Percentiles rank a stretch among this genome's conserved stretches.
These are phyloP conservation scores for Xylaria curta DNA, from an alignment of 495 filamentous ascomycete genomes.

Conservation along the genomic window DNA sequence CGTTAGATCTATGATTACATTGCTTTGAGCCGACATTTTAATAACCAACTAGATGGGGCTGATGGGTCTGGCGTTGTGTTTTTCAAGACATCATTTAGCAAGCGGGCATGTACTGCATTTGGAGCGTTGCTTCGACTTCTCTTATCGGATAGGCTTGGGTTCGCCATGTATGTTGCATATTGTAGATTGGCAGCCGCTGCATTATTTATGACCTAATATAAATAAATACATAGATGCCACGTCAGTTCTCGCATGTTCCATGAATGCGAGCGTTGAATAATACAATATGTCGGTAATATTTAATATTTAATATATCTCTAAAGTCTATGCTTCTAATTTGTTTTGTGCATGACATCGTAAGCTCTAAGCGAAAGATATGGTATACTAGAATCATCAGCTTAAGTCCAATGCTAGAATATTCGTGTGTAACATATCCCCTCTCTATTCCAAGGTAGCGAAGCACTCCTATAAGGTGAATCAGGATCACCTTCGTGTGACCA, in stretches of 20 bases:
- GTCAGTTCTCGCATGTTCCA: neutral
- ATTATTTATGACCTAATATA: slow-evolving; percentile 5
- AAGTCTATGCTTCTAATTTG: neutral
- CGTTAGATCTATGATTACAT: neutral
- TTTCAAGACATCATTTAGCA: slow-evolving; percentile 17
- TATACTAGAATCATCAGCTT: neutral
- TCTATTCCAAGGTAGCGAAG: neutral
- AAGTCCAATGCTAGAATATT: neutral
- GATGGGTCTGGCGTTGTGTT: slow-evolving; percentile 11
- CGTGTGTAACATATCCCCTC: neutral
- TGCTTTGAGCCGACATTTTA: neutral
- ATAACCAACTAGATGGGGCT: neutral
- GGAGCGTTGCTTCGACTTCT: slow-evolving; percentile 17
- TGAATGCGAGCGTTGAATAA: neutral
- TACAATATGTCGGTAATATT: neutral
- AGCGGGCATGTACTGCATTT: slow-evolving; percentile 22
- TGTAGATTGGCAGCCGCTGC: slow-evolving; percentile 8
- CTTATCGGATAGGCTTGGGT: slow-evolving; percentile 16
- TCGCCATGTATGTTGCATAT: slow-evolving; percentile 15
- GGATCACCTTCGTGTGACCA: neutral
- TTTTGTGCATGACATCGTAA: neutral
- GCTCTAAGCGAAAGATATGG: neutral
- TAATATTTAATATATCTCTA: neutral
- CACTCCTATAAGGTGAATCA: neutral
- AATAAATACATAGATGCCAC: neutral